Evolutionary conservation across 306 rosid species (phyloP).

Genomic region (Canavalia gladiata): DNA sequence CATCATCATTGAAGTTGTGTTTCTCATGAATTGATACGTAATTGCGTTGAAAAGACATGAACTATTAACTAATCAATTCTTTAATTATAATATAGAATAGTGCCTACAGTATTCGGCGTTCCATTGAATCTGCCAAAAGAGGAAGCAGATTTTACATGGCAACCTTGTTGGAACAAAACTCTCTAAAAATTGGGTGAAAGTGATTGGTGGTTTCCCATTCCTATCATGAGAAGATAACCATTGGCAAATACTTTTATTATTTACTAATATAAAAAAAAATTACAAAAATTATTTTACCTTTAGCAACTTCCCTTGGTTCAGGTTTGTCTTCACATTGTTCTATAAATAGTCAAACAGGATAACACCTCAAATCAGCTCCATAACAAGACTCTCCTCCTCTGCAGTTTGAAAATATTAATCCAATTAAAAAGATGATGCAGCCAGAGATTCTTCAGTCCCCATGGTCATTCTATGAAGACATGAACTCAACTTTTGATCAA

Average conservation of each 20-base stretch:
- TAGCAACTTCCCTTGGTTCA: neutral
- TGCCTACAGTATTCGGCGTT: neutral
- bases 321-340: conserved; percentile 38
- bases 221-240: conserved; percentile 39
- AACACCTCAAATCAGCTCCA: conserved; percentile 5
- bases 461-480: conserved; percentile 49
- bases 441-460: conserved; percentile 48
- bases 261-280: neutral
- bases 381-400: conserved; percentile 24
- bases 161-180: conserved; percentile 45
- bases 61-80: conserved; percentile 38
- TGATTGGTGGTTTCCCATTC: conserved; percentile 46
- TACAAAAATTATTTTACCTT: too few relatives aligned
- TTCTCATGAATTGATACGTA: conserved; percentile 50
- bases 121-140: conserved; percentile 55
- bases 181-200: conserved; percentile 43
- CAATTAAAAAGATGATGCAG: conserved; percentile 51
- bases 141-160: conserved; percentile 30
- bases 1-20: conserved; percentile 19
- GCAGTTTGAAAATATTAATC: neutral
- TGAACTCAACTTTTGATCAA: conserved; percentile 51
- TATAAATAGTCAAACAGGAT: conserved; percentile 41
- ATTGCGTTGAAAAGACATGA: conserved; percentile 57
- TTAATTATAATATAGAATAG: conserved; percentile 33
- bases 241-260: neutral